Evolutionary conservation across 2,329 filamentous ascomycete genomes (phyloP).

Genomic region (Fusarium pilosicola): DNA sequence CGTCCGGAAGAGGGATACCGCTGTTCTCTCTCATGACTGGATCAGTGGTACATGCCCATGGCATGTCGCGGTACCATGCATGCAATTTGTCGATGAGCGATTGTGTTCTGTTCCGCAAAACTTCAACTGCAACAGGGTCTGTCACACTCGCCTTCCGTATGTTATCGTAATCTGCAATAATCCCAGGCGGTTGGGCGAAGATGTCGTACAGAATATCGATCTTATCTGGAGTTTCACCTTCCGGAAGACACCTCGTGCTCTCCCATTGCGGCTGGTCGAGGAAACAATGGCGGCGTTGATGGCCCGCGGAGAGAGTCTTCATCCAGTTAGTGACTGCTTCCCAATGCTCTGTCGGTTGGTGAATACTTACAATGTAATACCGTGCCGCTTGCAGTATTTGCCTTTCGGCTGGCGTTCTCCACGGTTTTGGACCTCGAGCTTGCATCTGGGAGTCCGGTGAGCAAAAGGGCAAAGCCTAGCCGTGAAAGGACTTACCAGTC

Average conservation of each 20-base stretch:
- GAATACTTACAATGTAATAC: slow-evolving; percentile 5
- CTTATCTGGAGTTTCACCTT: background rate
- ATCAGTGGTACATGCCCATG: background rate
- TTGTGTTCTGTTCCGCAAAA: background rate
- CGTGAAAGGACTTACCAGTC: background rate
- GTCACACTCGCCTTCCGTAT: background rate
- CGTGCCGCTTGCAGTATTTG: slow-evolving; percentile 5
- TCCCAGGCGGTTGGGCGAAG: slow-evolving; percentile 6
- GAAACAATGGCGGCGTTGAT: slow-evolving; percentile 19
- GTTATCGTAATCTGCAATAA: background rate
- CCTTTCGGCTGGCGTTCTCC: slow-evolving; percentile 3
- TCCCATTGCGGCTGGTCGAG: slow-evolving; percentile 27
- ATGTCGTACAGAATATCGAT: slow-evolving; percentile 12
- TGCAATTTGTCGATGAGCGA: background rate
- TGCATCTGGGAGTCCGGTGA: background rate
- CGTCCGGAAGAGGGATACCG: background rate
- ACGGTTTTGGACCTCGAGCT: slow-evolving; percentile 9
- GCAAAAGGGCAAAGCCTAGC: background rate
- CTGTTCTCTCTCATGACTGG: background rate
- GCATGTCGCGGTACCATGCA: background rate
- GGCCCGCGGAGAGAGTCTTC: slow-evolving; percentile 22
- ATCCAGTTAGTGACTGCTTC: background rate
- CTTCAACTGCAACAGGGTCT: background rate
- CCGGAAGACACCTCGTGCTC: background rate
- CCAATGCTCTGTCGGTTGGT: accelerated